phyloP scores from a whole-genome alignment of 140 eudicot genomes.

The Flaveria floridana region DNA sequence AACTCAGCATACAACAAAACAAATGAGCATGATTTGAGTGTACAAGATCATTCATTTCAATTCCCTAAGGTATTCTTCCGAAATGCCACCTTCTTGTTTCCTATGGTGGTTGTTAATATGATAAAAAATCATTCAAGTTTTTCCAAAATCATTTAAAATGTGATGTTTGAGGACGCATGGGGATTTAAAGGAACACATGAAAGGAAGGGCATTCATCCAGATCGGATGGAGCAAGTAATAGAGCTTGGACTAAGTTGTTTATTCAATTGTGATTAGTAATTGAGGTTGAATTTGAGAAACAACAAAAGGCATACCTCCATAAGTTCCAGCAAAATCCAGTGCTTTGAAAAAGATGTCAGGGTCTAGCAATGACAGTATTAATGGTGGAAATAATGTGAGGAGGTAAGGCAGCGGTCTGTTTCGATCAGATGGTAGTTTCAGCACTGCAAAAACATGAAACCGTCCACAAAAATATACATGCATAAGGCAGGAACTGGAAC shows the following conservation, averaged over 20 bases:
- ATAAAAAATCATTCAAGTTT: background rate
- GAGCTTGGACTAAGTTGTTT: background rate
- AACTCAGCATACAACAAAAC: no score
- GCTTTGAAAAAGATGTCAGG: conserved; percentile 98
- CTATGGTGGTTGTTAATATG: background rate
- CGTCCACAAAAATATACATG: conserved; percentile 2
- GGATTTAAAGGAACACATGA: background rate
- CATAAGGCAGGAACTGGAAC: background rate
- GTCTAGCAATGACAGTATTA: conserved; percentile 68
- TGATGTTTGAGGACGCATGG: background rate
- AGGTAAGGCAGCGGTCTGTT: conserved; percentile 71
- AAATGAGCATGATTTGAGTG: no score
- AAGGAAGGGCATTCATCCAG: background rate
- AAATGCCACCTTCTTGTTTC: no score
- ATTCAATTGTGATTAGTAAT: conserved; percentile 8
- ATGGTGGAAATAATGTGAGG: conserved; percentile 79
- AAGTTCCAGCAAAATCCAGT: conserved; percentile 97
- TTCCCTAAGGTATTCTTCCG: no score
- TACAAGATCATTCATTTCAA: no score
- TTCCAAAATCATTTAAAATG: background rate
- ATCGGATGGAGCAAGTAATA: background rate
- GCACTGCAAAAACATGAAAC: conserved; percentile 52
- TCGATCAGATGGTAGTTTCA: conserved; percentile 79
- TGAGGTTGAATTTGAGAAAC: conserved; percentile 6
- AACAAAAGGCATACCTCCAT: conserved; percentile 65